Evolutionary conservation across 108 stramenopile species (phyloP).

Genomic region (Nitzschia sp.): DNA sequence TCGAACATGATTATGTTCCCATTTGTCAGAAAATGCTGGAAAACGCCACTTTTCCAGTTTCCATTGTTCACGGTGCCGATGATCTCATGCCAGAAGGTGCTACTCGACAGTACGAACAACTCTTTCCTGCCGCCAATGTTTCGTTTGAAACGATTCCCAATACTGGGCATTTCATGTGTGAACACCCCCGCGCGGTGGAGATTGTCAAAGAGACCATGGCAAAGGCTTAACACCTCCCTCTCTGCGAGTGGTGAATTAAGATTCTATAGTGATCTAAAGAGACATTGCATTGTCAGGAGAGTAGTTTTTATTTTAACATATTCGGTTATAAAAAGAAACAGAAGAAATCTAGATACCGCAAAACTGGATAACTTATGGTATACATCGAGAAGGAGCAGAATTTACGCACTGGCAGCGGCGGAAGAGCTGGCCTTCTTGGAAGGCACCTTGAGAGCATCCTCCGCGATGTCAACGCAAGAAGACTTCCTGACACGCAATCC

Average conservation of each 20-base stretch:
- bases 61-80: conserved; percentile 23
- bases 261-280: no score
- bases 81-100: conserved; percentile 15
- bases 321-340: no score
- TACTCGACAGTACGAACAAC: conserved; percentile 4
- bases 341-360: no score
- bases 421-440: not conserved
- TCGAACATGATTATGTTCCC: conserved; percentile 21
- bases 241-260: no score
- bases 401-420: not conserved
- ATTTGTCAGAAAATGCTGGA: not conserved
- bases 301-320: no score
- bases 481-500: conserved; percentile 75
- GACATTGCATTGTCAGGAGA: no score
- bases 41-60: conserved; percentile 14
- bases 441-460: conserved; percentile 47
- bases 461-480: conserved; percentile 65
- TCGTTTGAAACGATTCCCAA: conserved; percentile 4
- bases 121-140: conserved; percentile 10
- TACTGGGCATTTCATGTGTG: conserved; percentile 11
- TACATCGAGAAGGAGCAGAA: no score
- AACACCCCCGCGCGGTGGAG: conserved; percentile 9
- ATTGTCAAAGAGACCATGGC: conserved; percentile 20
- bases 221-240: no score
- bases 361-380: no score